Base-by-base conservation (phyloP, 1,284 basidiomycete species). In the Ustilago shanxiensis region DNA sequence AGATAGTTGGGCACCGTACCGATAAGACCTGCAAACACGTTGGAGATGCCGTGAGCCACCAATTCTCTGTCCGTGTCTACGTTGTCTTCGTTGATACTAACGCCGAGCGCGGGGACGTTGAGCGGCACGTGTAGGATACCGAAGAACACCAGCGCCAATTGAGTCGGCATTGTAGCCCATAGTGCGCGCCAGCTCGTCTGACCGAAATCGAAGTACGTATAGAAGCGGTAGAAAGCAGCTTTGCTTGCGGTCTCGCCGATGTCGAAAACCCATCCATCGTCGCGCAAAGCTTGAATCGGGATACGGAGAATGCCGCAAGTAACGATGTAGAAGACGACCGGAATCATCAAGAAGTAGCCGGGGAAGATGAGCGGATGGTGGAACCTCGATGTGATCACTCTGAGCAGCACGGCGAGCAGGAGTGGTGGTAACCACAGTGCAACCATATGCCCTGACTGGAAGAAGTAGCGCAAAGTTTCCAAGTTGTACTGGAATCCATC, bases 41-140 rank as follows among this genome's bases (percentile, higher is more conserved):
- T 99, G 1, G 95, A 95, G 69, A 94, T 91, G 5, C 96, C 96
- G 84, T 99, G 96, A 1, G 91, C 95, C 45, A 97, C 90, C 1
- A 99, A 91, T 86, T 99, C 96, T 67, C 92, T 91, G 85, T 99
- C 93, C 2, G 95, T 95, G 80, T 98, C 92, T 65, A 98, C 91
- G 61, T 98, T 89, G 85, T 90, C 95, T 83, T 93, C 92, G 77
- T 93, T 90, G 41, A 99, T 88, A 10, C 94, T 95, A n/a, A 99
- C 93, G 89, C 95, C 92, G 11, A 99, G 88, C 7, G 95, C 95
- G 2, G 96, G 96, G 2, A 98, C 87, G 52, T 86, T 86, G 52
- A 86, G 81, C 13, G 85, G 85, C 11, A 97, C 95, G 84, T 98
- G 96, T 13, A 99, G 87, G 59, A 98, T 91, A 73, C 97, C 95